Evolutionary conservation across 441 rosid genomes (phyloP).

Genomic region (Brassica balearica): DNA sequence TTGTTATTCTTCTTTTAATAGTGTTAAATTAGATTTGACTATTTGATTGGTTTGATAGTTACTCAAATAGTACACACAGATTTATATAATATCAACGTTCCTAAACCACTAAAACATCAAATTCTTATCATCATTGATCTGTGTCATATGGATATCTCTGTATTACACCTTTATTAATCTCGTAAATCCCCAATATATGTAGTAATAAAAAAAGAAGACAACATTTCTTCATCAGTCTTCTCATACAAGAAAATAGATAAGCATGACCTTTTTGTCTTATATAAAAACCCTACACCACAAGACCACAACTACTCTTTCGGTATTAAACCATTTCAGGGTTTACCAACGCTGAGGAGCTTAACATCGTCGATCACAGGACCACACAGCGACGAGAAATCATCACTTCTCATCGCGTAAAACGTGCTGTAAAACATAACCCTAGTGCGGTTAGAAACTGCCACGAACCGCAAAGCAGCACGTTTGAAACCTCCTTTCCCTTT

Average conservation of each 20-base stretch:
- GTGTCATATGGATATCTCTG: neutral
- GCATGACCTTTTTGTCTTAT: constrained; percentile 30
- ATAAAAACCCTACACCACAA: constrained; percentile 31
- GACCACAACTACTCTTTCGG: neutral
- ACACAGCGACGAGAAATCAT: constrained; percentile 64
- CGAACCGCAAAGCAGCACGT: constrained; percentile 56
- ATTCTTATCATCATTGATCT: constrained; percentile 4
- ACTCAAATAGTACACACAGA: neutral
- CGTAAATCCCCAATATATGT: neutral
- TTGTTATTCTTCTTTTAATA: too few relatives aligned
- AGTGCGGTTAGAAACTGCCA: constrained; percentile 53
- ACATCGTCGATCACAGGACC: constrained; percentile 36
- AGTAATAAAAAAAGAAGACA: constrained; percentile 1
- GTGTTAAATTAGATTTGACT: too few relatives aligned
- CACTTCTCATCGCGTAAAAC: constrained; percentile 61
- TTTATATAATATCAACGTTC: neutral
- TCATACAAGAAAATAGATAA: constrained; percentile 41
- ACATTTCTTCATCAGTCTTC: constrained; percentile 33
- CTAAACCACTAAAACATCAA: neutral
- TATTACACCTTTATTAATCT: constrained; percentile 30
- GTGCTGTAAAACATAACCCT: constrained; percentile 69
- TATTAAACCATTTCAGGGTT: constrained; percentile 25
- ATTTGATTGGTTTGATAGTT: too few relatives aligned
- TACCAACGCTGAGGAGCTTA: constrained; percentile 51
- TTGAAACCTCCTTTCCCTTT: constrained; percentile 68